Percentiles rank a stretch among this genome's conserved stretches.
Conservation (phyloP, 352 stramenopile genomes). For the Albugo candida region DNA sequence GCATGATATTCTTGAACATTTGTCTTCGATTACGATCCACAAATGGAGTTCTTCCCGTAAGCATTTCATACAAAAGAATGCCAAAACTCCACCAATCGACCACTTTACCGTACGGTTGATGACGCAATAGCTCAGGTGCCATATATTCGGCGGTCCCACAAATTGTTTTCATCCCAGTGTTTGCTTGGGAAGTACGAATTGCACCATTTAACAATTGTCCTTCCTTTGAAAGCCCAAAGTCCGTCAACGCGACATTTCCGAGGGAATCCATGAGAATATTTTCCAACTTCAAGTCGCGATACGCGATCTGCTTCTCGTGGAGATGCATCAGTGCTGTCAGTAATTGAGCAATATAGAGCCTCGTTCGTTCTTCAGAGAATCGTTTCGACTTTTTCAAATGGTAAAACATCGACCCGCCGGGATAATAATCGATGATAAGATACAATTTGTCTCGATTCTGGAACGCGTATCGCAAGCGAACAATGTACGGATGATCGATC, state of each 20-base stretch:
- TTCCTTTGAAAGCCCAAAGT: constrained; percentile 80
- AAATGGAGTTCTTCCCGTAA: constrained; percentile 72
- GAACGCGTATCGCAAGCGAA: constrained; percentile 71
- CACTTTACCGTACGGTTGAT: constrained; percentile 77
- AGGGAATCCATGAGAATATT: constrained; percentile 82
- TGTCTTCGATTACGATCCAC: constrained; percentile 73
- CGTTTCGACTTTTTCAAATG: constrained; percentile 75
- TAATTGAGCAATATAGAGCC: constrained; percentile 76
- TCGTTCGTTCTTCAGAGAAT: constrained; percentile 66
- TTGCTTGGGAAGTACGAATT: constrained; percentile 58
- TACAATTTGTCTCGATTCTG: constrained; percentile 89
- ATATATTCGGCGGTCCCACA: constrained; percentile 80
- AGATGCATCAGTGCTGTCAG: constrained; percentile 76
- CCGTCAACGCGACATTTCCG: constrained; percentile 71
- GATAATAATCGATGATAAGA: constrained; percentile 92
- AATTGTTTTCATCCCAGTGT: constrained; percentile 78
- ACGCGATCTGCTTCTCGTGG: constrained; percentile 78
- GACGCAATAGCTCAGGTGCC: constrained; percentile 61
- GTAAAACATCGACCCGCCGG: constrained; percentile 79
- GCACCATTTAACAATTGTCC: constrained; percentile 61
- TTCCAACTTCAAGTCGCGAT: constrained; percentile 78
- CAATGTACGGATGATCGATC: constrained; percentile 77
- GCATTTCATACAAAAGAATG: constrained; percentile 78
- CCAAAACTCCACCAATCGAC: constrained; percentile 83
- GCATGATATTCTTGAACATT: constrained; percentile 86